Base-by-base conservation (phyloP, 2,329 filamentous ascomycete genomes). In the Beauveria bassiana region DNA sequence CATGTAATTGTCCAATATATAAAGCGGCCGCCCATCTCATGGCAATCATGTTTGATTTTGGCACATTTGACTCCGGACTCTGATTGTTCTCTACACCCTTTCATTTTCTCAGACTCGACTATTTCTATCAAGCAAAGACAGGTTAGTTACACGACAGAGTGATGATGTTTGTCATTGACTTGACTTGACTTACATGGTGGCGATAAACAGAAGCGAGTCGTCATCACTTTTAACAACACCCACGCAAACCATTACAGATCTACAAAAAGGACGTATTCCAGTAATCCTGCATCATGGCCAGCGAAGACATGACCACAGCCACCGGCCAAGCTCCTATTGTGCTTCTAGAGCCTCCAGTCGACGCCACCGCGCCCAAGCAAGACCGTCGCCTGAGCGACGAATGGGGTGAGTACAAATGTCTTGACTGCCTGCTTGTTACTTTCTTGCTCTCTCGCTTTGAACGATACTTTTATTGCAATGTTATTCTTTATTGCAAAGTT, bases 361-460 rank as follows among this genome's bases (percentile, higher is more conserved):
- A 12, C 22, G 42, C 56, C 22, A 28, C 56, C 10, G 59, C 64
- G 8, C 60, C 63, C 62, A 71, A 68, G 66, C 66, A 73, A 59
- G 74, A 72, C 63, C 70, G 69, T 62, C 71, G 70, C 64, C 70
- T 70, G 67, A 79, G 74, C 26, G 78, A 78, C 64, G 79, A 81
- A 70, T 81, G 79, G 79, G 79, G 78, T 81, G 62, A 69, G 76
- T 72, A 7, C 12, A 22, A 3, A 22, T 20, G 38, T 42, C n/a
- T 50, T 24, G 3, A 9, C 26, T 18, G 9, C 42, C 6, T 24
- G 1, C 31, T 7, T 24, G 18, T 54, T 2, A 14, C 18, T 26
- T 52, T 8, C 38, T 18, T 28, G 3, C 18, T 18, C 9, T 9
- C 8, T 34, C 18, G 16, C 26, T 6, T 34, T 20, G 14, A 14